These are phyloP conservation scores for Colletotrichum chrysophilum DNA, from an alignment of 2,329 filamentous ascomycete species.

Conservation along the genomic window DNA sequence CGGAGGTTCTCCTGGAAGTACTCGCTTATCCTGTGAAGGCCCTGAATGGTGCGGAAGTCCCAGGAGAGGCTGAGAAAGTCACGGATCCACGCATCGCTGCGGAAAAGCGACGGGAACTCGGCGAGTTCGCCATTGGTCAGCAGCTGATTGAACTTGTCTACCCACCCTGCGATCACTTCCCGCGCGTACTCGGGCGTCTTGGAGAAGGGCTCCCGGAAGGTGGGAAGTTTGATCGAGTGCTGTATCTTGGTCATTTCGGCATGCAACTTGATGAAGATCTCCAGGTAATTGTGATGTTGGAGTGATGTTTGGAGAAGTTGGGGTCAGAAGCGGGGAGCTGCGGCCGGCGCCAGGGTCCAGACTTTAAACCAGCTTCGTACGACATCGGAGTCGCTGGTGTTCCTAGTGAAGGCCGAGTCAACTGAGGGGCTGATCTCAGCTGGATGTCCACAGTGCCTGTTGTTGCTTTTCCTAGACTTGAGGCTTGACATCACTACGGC, in stretches of 20 bases:
- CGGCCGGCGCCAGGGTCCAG: not conserved
- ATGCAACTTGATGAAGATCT: not conserved
- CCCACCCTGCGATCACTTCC: not conserved
- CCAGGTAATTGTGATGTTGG: not conserved
- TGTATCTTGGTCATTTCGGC: not conserved
- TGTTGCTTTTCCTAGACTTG: not conserved
- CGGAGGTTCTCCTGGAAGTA: constrained; percentile 3
- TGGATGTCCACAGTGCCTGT: not conserved
- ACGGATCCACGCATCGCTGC: constrained; percentile 56
- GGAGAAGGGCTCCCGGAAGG: not conserved
- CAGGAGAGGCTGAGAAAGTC: constrained; percentile 63
- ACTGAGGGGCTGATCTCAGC: not conserved
- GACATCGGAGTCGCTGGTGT: not conserved
- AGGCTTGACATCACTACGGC: not conserved
- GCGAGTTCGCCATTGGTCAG: not conserved
- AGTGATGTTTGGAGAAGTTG: not conserved
- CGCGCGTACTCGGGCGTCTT: not conserved
- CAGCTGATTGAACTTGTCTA: not conserved
- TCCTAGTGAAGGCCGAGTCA: not conserved
- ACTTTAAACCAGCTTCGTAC: not conserved
- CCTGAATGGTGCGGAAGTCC: constrained; percentile 46
- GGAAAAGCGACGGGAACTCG: constrained; percentile 36
- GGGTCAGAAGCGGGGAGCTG: not conserved
- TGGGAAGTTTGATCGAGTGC: not conserved
- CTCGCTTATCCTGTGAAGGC: not conserved